Conservation (phyloP, 2,329 filamentous ascomycete species). For the Xylaria hypoxylon region DNA sequence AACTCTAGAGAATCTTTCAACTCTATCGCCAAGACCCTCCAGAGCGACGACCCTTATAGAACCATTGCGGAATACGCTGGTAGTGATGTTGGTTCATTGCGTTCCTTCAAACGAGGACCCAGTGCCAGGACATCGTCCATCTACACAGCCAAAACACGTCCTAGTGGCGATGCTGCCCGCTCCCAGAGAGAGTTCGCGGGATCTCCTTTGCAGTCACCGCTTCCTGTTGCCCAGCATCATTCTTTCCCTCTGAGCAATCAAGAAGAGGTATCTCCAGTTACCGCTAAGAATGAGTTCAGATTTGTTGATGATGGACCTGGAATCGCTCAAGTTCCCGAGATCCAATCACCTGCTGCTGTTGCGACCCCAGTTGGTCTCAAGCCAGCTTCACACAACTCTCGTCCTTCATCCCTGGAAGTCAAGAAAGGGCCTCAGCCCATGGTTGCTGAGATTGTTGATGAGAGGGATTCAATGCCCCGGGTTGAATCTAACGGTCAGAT, state of each 20-base stretch:
- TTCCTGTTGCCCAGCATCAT: conserved; percentile 45
- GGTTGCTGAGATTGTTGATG: conserved; percentile 38
- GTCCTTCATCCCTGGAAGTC: conserved; percentile 44
- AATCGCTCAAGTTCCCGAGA: conserved; percentile 49
- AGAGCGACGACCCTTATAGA: conserved; percentile 87
- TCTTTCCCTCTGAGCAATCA: conserved; percentile 28
- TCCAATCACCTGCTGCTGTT: conserved; percentile 55
- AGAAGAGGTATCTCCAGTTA: conserved; percentile 32
- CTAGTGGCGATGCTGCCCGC: conserved; percentile 51
- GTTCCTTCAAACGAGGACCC: conserved; percentile 59
- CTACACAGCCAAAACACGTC: conserved; percentile 56
- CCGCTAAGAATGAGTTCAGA: conserved; percentile 51
- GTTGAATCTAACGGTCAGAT: conserved; percentile 31
- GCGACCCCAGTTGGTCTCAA: conserved; percentile 46
- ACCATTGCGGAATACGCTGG: conserved; percentile 67
- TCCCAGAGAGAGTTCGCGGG: conserved; percentile 61
- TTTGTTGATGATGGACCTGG: conserved; percentile 52
- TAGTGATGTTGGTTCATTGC: conserved; percentile 67
- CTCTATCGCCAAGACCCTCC: conserved; percentile 81
- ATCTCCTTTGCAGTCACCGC: conserved; percentile 48
- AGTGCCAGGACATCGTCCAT: conserved; percentile 56
- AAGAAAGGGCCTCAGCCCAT: conserved; percentile 39
- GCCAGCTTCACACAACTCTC: conserved; percentile 39
- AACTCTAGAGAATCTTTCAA: conserved; percentile 87
- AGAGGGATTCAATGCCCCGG: conserved; percentile 42